Evolutionary conservation across 2,329 filamentous ascomycete species (phyloP).

Genomic region (Verticillium tricorpus): DNA sequence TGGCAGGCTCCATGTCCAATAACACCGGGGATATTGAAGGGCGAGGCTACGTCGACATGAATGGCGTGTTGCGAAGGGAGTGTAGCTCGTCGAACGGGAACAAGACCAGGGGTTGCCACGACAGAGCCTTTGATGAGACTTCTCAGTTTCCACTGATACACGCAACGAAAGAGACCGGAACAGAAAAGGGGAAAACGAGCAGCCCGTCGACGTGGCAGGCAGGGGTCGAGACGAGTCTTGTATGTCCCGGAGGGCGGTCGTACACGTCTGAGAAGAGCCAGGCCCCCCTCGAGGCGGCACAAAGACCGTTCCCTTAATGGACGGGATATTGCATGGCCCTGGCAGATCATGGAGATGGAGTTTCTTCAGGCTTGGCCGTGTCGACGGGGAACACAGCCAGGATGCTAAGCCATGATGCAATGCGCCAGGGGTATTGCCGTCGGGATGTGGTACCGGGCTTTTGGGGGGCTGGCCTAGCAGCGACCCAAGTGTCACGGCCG

Average conservation of each 20-base stretch:
- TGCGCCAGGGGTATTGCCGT: background rate
- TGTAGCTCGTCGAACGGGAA: background rate
- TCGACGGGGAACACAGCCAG: background rate
- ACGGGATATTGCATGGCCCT: conserved; percentile 1
- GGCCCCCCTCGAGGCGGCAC: background rate
- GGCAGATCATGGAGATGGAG: conserved; percentile 4
- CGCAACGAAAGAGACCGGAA: background rate
- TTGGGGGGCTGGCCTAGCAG: background rate
- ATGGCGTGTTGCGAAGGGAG: background rate
- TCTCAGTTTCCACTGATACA: background rate
- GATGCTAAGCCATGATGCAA: background rate
- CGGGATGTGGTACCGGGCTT: background rate
- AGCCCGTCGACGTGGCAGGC: background rate
- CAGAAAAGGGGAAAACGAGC: background rate
- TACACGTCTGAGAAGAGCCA: background rate
- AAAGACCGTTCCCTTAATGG: background rate
- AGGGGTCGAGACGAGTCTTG: conserved; percentile 1
- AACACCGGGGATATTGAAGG: background rate
- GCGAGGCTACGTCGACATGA: background rate
- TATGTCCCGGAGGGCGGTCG: background rate
- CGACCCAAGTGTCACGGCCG: background rate
- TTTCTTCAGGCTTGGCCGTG: background rate
- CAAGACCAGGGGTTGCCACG: background rate
- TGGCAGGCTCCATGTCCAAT: background rate
- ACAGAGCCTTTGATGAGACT: background rate